phyloP scores from a whole-genome alignment of 805 yeast genomes.

The Metschnikowia kofuensis region DNA sequence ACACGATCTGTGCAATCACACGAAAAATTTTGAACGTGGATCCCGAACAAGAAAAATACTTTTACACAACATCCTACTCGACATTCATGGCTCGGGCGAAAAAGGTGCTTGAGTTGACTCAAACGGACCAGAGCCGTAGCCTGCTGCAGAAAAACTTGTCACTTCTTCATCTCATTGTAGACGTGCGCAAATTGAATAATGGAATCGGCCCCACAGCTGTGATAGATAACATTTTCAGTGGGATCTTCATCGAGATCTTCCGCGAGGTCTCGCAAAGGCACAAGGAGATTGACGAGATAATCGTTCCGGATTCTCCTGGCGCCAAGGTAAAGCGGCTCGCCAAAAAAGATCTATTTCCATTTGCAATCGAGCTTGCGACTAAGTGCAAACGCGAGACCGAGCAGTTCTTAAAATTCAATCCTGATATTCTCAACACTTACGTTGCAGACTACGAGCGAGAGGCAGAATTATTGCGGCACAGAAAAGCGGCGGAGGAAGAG shows the following conservation, averaged over 20 bases:
- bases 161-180: conserved; percentile 50
- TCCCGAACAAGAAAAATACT: conserved; percentile 47
- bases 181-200: conserved; percentile 67
- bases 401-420: conserved; percentile 26
- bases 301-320: conserved; percentile 25
- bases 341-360: conserved; percentile 41
- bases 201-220: conserved; percentile 78
- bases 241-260: conserved; percentile 55
- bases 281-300: not conserved
- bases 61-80: conserved; percentile 12
- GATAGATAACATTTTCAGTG: conserved; percentile 69
- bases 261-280: not conserved
- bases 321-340: conserved; percentile 37
- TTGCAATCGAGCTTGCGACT: conserved; percentile 33
- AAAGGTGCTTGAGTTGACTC: conserved; percentile 23
- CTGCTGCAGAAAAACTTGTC: conserved; percentile 37
- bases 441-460: conserved; percentile 11
- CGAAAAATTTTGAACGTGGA: conserved; percentile 44
- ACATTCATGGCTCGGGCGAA: conserved; percentile 23
- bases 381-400: conserved; percentile 31
- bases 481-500: conserved; percentile 1
- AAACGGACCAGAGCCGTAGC: conserved; percentile 28
- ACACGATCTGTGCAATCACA: conserved; percentile 49
- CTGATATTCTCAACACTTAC: conserved; percentile 27
- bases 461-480: conserved; percentile 5